Evolutionary conservation across 345 rosid species (phyloP).

Genomic region (Bruguiera gymnorhiza): DNA sequence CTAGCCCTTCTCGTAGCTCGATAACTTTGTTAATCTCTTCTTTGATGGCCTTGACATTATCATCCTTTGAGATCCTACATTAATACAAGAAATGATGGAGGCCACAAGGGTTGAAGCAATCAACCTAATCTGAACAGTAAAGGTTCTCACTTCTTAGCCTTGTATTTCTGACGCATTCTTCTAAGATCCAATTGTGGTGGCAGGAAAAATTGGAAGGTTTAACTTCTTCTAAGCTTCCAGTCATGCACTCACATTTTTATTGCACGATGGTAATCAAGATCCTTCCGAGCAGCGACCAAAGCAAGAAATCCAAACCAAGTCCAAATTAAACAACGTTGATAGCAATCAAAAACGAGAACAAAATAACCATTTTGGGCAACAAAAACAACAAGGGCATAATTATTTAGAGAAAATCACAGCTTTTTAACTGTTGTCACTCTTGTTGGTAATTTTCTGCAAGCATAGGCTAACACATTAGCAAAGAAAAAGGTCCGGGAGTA

Average conservation of each 20-base stretch:
- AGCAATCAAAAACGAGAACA: neutral
- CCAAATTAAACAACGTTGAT: neutral
- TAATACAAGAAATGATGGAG: neutral
- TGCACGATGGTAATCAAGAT: conserved; percentile 78
- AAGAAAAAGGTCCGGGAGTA: conserved; percentile 62
- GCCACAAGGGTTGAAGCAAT: neutral
- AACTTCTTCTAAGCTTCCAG: conserved; percentile 92
- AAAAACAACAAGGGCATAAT: neutral
- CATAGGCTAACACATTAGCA: conserved; percentile 70
- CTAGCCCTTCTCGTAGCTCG: conserved; percentile 82
- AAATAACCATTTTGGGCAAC: neutral
- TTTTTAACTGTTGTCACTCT: conserved; percentile 56
- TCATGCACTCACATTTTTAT: conserved; percentile 72
- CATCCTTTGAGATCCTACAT: conserved; percentile 79
- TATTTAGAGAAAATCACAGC: conserved; percentile 47
- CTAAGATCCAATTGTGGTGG: conserved; percentile 94
- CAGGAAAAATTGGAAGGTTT: conserved; percentile 86
- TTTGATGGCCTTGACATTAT: conserved; percentile 80
- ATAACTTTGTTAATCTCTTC: conserved; percentile 88
- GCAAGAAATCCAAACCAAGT: neutral
- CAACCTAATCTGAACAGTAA: neutral
- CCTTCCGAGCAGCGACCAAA: conserved; percentile 85
- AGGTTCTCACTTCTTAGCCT: conserved; percentile 82
- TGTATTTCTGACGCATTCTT: conserved; percentile 94
- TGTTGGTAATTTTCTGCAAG: conserved; percentile 87